Evolutionary conservation across 768 basidiomycete genomes (phyloP), one percentile per base, ranked within the genome.

Genomic region (Auricularia auricula-judae): DNA sequence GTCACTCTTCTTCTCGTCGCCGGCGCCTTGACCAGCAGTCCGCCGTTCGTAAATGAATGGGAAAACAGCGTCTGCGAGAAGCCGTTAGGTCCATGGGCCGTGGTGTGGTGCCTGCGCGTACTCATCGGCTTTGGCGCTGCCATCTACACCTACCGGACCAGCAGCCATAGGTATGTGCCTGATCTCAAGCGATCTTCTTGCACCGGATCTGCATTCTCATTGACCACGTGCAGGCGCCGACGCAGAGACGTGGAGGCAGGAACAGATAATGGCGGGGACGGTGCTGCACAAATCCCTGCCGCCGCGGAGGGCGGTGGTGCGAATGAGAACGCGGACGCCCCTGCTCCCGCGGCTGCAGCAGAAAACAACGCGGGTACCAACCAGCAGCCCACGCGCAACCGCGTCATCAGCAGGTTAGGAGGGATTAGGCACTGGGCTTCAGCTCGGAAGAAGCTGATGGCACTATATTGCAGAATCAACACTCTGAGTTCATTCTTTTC

Each of bases 401-500:
- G 33, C 36, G 59, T 35, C 59, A 60, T 60, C 59, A 34, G 35
- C 34, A 35, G 23, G 23, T 34, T 53, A 64, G 63, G 34, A n/a
- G 36, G 53, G 53, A 7, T 59, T 33, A 16, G 53, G 36, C 29
- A 18, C 63, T 56, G 34, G 8, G 35, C 16, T 36, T 21, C n/a
- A 23, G 53, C 54, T 36, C 29, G 36, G 4, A 10, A 36, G 23
- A 12, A 36, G 18, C 33, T 53, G 58, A 65, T 23, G 34, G 34
- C 16, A 36, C 60, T 60, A 60, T 44, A 39, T 65, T 65, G 0
- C 62, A 87, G 88, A 53, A 71, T 90, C 62, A 83, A 85, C 1
- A 78, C 87, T 63, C 75, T 89, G 69, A 82, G 82, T 16, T 87
- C 89, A 21, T 73, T 90, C 65, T 72, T 89, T 64, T 88, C 87